Conservation (phyloP, 192 early-diverging fungal genomes). For the Coemansia guatemalensis region DNA sequence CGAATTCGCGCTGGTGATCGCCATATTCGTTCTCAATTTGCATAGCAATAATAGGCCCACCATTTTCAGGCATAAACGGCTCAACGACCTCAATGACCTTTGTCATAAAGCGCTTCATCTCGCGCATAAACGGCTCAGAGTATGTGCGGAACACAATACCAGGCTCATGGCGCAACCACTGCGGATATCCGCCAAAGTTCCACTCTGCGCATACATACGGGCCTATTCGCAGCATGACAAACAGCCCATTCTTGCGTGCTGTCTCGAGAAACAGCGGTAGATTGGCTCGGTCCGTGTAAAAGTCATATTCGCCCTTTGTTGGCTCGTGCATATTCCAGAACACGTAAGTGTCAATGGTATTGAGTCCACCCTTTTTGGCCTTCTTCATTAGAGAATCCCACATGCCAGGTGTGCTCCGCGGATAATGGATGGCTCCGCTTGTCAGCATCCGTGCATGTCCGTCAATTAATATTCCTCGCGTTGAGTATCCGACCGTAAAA, state of each 20-base stretch:
- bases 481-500: constrained; percentile 31
- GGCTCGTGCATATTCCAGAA: constrained; percentile 69
- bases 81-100: constrained; percentile 46
- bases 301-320: constrained; percentile 56
- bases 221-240: constrained; percentile 60
- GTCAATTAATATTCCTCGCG: constrained; percentile 42
- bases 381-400: constrained; percentile 58
- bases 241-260: constrained; percentile 52
- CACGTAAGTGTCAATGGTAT: constrained; percentile 66
- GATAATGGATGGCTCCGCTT: constrained; percentile 61
- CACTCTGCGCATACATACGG: constrained; percentile 65
- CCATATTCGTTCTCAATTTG: constrained; percentile 71
- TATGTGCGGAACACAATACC: constrained; percentile 56
- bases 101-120: constrained; percentile 49
- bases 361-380: constrained; percentile 56
- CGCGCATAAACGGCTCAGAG: constrained; percentile 49
- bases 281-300: constrained; percentile 56
- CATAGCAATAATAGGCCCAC: constrained; percentile 62
- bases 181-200: constrained; percentile 63
- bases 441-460: constrained; percentile 43
- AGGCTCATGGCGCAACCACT: constrained; percentile 56
- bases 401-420: constrained; percentile 57
- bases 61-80: constrained; percentile 51
- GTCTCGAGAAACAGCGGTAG: constrained; percentile 55
- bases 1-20: constrained; percentile 34